Percentiles rank a stretch among this genome's conserved stretches.
These are phyloP conservation scores for Fragaria vesca DNA, from an alignment of 306 rosid genomes.

Conservation along the genomic window DNA sequence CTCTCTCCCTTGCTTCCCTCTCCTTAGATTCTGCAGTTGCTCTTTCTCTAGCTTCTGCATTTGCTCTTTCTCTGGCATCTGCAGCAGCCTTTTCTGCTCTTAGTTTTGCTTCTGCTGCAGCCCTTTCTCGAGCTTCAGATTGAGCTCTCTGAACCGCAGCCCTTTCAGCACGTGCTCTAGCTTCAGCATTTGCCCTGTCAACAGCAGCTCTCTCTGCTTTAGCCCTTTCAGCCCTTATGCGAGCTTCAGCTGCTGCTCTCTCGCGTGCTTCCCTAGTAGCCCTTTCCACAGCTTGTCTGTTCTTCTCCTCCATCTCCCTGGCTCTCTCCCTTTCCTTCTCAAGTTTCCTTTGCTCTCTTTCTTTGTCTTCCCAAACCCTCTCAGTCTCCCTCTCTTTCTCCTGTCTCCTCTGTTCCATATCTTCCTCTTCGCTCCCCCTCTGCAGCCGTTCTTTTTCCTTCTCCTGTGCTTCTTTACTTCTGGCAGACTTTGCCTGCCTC, in stretches of 20 bases:
- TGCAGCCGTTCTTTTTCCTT: slow-evolving; percentile 71
- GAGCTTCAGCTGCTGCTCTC: slow-evolving; percentile 88
- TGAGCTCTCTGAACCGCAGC: slow-evolving; percentile 98
- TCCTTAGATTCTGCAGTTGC: slow-evolving; percentile 52
- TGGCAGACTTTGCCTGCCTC: slow-evolving; percentile 75
- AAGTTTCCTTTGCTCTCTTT: slow-evolving; percentile 64
- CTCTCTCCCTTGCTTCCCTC: slow-evolving; percentile 44
- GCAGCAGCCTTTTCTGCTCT: slow-evolving; percentile 90
- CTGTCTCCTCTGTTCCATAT: slow-evolving; percentile 56
- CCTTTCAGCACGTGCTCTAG: slow-evolving; percentile 95
- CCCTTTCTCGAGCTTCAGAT: slow-evolving; percentile 96
- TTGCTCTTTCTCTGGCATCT: slow-evolving; percentile 72
- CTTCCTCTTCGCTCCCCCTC: slow-evolving; percentile 67
- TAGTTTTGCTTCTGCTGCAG: slow-evolving; percentile 82
- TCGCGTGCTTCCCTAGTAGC: slow-evolving; percentile 99
- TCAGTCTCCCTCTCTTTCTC: slow-evolving; percentile 53
- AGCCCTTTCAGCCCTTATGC: slow-evolving; percentile 75
- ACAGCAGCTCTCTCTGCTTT: slow-evolving; percentile 83
- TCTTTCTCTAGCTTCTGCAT: slow-evolving; percentile 60
- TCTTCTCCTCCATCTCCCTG: slow-evolving; percentile 48
- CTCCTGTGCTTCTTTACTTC: slow-evolving; percentile 73
- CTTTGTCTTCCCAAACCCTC: slow-evolving; percentile 74
- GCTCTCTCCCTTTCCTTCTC: slow-evolving; percentile 54
- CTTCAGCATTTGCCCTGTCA: slow-evolving; percentile 76
- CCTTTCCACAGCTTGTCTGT: slow-evolving; percentile 93